These are phyloP conservation scores for Xerophyta viscosa DNA, from an alignment of 106 monocot species.

Conservation along the genomic window DNA sequence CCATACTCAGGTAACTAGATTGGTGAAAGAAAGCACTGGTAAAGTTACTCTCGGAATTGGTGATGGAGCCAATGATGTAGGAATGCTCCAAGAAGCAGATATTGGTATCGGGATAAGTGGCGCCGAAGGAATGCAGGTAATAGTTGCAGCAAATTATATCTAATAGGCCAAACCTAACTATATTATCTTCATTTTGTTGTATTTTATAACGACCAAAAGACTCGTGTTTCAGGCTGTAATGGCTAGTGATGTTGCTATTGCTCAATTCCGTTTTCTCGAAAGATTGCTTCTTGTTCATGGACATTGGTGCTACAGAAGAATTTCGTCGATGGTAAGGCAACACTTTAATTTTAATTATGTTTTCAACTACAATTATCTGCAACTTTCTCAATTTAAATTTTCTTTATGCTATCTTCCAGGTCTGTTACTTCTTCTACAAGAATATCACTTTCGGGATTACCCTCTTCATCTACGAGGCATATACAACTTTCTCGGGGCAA, in stretches of 20 bases:
- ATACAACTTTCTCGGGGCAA: conserved; percentile 83
- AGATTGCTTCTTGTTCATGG: conserved; percentile 78
- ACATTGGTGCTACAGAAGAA: conserved; percentile 91
- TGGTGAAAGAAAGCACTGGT: conserved; percentile 60
- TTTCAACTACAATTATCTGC: not conserved
- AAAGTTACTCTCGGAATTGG: conserved; percentile 83
- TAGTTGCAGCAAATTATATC: not conserved
- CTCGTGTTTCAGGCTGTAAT: conserved; percentile 63
- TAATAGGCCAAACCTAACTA: no score
- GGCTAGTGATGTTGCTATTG: conserved; percentile 64
- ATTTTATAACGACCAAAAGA: no score
- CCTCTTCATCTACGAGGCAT: conserved; percentile 71
- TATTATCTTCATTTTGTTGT: no score
- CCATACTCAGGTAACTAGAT: conserved; percentile 78
- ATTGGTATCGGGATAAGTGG: conserved; percentile 94
- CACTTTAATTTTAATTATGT: not conserved
- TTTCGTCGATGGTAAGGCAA: conserved; percentile 73
- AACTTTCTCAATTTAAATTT: not conserved
- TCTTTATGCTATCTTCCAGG: conserved; percentile 29
- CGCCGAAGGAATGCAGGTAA: conserved; percentile 94
- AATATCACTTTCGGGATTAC: conserved; percentile 85
- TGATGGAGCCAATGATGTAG: conserved; percentile 97
- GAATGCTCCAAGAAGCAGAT: conserved; percentile 99
- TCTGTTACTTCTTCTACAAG: conserved; percentile 99
- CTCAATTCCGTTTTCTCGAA: conserved; percentile 82